Conservation (phyloP, 1,284 basidiomycete genomes). For the Microbotryum silenes-acaulis region DNA sequence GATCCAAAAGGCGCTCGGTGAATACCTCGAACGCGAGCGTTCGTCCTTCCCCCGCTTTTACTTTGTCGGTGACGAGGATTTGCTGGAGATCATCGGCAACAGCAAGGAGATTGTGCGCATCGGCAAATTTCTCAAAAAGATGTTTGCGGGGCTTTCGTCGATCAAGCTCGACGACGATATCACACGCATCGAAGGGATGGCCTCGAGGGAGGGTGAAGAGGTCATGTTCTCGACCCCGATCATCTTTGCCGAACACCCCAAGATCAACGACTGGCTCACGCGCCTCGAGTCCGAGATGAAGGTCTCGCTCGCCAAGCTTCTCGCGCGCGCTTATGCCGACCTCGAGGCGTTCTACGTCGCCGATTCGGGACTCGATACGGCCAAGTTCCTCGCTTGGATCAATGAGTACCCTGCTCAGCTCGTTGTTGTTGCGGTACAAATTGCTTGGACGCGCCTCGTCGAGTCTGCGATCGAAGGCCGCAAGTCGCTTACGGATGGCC, state of each 20-base stretch:
- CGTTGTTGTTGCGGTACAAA: constrained; percentile 86
- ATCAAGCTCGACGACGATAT: constrained; percentile 76
- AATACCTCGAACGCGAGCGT: constrained; percentile 95
- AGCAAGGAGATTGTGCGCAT: constrained; percentile 96
- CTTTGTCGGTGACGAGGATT: constrained; percentile 98
- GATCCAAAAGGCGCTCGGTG: constrained; percentile 98
- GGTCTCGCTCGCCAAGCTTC: constrained; percentile 72
- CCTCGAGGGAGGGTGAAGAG: constrained; percentile 89
- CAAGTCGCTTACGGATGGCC: constrained; percentile 50
- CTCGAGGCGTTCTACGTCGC: constrained; percentile 73
- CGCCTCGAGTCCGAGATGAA: constrained; percentile 91
- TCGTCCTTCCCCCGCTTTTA: constrained; percentile 99
- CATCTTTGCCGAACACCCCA: constrained; percentile 81
- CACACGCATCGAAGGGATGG: constrained; percentile 79
- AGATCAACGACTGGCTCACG: constrained; percentile 98
- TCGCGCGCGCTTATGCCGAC: constrained; percentile 71
- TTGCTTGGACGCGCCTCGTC: constrained; percentile 84
- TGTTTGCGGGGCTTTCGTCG: constrained; percentile 96
- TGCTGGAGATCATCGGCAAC: constrained; percentile 98
- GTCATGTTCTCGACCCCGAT: constrained; percentile 78
- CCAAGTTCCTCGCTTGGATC: constrained; percentile 79
- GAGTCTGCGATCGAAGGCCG: constrained; percentile 61
- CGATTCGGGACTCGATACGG: constrained; percentile 44
- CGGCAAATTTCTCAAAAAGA: constrained; percentile 99
- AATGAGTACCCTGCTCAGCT: constrained; percentile 90